phyloP scores from a whole-genome alignment of 192 early-diverging fungal genomes.

The Borealophlyctis nickersoniae region DNA sequence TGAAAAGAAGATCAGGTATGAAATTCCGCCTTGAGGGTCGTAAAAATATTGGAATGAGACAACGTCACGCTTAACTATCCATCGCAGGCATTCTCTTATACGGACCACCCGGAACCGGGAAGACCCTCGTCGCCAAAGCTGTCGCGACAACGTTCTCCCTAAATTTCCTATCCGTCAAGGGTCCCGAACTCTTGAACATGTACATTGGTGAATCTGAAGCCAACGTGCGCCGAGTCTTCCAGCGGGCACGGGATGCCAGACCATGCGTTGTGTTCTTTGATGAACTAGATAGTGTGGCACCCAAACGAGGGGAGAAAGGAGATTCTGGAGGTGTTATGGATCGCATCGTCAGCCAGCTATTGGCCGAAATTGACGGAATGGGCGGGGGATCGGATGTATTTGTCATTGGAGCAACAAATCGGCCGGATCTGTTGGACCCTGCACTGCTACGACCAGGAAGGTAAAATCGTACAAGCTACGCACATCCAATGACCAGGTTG shows the following conservation, averaged over 20 bases:
- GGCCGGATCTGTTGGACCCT: constrained; percentile 93
- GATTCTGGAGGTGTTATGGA: constrained; percentile 99
- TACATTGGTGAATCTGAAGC: constrained; percentile 99
- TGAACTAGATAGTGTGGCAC: constrained; percentile 96
- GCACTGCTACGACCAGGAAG: constrained; percentile 91
- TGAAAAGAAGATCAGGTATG: constrained; percentile 86
- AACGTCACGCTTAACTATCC: too few relatives aligned
- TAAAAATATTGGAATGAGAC: too few relatives aligned
- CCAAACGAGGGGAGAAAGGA: constrained; percentile 96
- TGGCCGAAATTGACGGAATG: constrained; percentile 97
- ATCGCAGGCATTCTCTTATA: constrained; percentile 76
- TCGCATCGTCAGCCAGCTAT: constrained; percentile 92
- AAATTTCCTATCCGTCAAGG: constrained; percentile 98
- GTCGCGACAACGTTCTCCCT: constrained; percentile 96
- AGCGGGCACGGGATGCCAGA: constrained; percentile 91
- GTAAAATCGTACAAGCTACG: constrained; percentile 19
- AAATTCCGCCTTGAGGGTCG: neutral
- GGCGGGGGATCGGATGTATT: constrained; percentile 69
- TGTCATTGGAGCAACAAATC: constrained; percentile 98
- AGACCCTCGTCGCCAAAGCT: constrained; percentile 97
- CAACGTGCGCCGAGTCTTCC: constrained; percentile 94
- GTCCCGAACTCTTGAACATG: constrained; percentile 97
- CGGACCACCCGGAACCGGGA: constrained; percentile 97
- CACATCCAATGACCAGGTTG: constrained; percentile 3
- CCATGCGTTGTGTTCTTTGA: constrained; percentile 99